Percentiles rank a stretch among this genome's conserved stretches.
These are phyloP conservation scores for Yamadazyma kitorensis DNA, from an alignment of 805 yeast species.

Conservation along the genomic window DNA sequence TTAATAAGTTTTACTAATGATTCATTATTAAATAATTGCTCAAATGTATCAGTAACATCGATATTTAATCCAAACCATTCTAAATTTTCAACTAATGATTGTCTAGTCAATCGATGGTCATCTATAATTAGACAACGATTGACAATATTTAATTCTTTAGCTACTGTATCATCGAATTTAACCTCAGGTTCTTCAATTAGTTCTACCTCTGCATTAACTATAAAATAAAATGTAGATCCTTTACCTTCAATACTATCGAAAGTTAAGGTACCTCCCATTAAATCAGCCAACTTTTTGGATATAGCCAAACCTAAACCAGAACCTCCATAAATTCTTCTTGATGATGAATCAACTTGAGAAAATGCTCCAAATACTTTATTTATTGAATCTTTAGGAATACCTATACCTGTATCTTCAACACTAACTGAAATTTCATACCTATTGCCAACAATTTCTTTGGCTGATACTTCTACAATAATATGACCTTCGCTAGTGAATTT, in stretches of 20 bases:
- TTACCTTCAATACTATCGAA: slow-evolving; percentile 45
- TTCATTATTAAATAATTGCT: slow-evolving; percentile 14
- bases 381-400: slow-evolving; percentile 45
- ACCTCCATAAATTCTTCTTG: slow-evolving; percentile 51
- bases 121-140: slow-evolving; percentile 30
- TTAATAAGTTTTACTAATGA: no score
- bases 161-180: slow-evolving; percentile 2
- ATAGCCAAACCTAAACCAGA: slow-evolving; percentile 51
- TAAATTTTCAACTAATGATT: slow-evolving; percentile 30
- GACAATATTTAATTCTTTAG: slow-evolving; percentile 5
- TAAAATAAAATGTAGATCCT: slow-evolving; percentile 47
- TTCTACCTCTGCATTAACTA: slow-evolving; percentile 28
- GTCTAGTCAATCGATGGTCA: slow-evolving; percentile 25
- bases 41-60: slow-evolving; percentile 16
- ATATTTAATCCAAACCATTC: slow-evolving; percentile 34
- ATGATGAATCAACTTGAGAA: slow-evolving; percentile 55
- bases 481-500: slow-evolving; percentile 47
- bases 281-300: slow-evolving; percentile 44
- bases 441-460: slow-evolving; percentile 23
- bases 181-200: slow-evolving; percentile 17
- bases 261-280: slow-evolving; percentile 47
- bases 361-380: slow-evolving; percentile 50
- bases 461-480: slow-evolving; percentile 35
- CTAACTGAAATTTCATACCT: slow-evolving; percentile 38
- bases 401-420: slow-evolving; percentile 54